phyloP scores from a whole-genome alignment of 495 filamentous ascomycete genomes.

The Lasiosphaeria hispida region DNA sequence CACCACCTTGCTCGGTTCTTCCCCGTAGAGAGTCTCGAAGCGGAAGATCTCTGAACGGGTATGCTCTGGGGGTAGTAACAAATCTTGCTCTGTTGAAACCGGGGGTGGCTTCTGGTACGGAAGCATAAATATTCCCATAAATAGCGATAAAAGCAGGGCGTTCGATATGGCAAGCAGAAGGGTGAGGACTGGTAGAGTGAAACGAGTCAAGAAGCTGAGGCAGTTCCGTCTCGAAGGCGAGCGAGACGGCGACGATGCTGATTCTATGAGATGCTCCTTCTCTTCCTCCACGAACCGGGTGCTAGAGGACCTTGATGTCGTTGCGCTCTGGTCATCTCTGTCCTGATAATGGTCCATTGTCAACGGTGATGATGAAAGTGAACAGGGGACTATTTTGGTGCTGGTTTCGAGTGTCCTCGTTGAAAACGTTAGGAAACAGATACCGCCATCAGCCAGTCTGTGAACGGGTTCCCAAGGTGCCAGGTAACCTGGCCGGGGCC shows the following conservation, averaged over 20 bases:
- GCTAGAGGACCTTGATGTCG: not conserved
- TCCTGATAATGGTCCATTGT: not conserved
- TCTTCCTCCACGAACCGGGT: not conserved
- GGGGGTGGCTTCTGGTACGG: not conserved
- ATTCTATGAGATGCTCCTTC: slow-evolving; percentile 1
- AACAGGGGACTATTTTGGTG: too few species aligned
- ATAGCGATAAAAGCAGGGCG: not conserved
- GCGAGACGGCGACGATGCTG: not conserved
- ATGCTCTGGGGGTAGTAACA: not conserved
- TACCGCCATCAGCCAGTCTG: too few species aligned
- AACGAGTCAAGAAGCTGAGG: too few species aligned
- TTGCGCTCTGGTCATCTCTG: slow-evolving; percentile 9
- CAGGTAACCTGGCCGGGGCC: too few species aligned
- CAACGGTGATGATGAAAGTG: too few species aligned
- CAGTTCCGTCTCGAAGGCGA: not conserved
- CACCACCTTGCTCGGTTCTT: not conserved
- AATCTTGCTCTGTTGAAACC: too few species aligned
- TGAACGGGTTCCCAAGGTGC: too few species aligned
- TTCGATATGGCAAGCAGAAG: slow-evolving; percentile 1
- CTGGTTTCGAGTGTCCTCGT: too few species aligned
- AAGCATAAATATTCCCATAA: not conserved
- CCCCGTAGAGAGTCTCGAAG: slow-evolving; percentile 3
- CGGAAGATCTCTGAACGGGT: slow-evolving; percentile 3
- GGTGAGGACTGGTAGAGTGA: not conserved
- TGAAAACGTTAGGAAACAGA: too few species aligned